These are phyloP conservation scores for Panicum hallii DNA, from an alignment of 202 grass and related monocot species.

Conservation along the genomic window DNA sequence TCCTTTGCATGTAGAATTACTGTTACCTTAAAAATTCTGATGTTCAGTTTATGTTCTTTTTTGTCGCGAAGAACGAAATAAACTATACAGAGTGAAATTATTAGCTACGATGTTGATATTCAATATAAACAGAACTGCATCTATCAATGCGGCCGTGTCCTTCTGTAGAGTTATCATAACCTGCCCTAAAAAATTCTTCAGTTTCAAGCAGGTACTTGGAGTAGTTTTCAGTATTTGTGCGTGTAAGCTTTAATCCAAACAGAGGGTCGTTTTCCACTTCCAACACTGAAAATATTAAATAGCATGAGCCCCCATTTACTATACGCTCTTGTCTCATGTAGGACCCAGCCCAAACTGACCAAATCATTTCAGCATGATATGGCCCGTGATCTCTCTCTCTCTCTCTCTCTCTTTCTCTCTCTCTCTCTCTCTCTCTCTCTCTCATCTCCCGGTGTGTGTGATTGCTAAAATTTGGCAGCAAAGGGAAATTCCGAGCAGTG, in stretches of 20 bases:
- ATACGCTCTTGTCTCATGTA: slow-evolving; percentile 42
- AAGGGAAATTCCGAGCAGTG: not conserved
- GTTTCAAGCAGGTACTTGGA: not conserved
- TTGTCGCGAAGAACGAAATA: not conserved
- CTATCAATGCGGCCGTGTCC: not conserved
- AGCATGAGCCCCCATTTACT: slow-evolving; percentile 33
- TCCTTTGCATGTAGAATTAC: not conserved
- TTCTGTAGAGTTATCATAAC: slow-evolving; percentile 26
- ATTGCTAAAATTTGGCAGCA: not conserved
- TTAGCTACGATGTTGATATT: not conserved
- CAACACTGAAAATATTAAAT: slow-evolving; percentile 37
- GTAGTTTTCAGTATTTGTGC: slow-evolving; percentile 26
- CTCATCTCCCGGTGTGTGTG: not conserved
- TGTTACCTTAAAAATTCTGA: not conserved
- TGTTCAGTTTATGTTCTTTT: not conserved
- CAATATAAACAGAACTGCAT: not conserved
- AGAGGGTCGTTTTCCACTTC: slow-evolving; percentile 45
- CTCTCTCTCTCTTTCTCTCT: slow-evolving; percentile 41
- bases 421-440: slow-evolving; percentile 39
- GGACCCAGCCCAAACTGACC: slow-evolving; percentile 58
- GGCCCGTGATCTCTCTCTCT: slow-evolving; percentile 60
- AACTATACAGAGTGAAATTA: not conserved
- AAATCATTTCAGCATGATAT: slow-evolving; percentile 68
- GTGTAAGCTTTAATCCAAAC: slow-evolving; percentile 41
- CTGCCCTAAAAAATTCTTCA: slow-evolving; percentile 15